Conservation (phyloP, 2,329 filamentous ascomycete genomes). For the Biscogniauxia mediterranea region DNA sequence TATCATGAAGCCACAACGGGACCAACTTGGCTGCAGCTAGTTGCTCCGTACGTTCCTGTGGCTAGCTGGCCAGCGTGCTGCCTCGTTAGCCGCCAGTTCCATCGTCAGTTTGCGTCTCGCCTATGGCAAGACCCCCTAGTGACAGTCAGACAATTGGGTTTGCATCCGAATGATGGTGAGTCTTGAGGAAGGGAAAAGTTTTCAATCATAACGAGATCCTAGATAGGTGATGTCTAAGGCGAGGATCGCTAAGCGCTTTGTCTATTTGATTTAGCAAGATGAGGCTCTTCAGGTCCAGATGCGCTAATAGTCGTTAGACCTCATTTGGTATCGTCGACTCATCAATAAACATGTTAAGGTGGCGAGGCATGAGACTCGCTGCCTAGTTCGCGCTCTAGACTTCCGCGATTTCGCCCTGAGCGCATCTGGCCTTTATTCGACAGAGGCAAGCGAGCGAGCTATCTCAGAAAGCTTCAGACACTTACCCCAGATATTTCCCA, state of each 20-base stretch:
- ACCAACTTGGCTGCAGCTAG: conserved; percentile 49
- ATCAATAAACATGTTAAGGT: conserved; percentile 38
- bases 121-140: conserved; percentile 52
- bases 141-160: conserved; percentile 37
- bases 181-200: background rate
- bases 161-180: conserved; percentile 47
- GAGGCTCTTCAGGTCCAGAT: background rate
- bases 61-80: conserved; percentile 46
- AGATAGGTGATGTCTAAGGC: background rate
- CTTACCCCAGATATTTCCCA: conserved; percentile 41
- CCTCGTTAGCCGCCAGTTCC: conserved; percentile 47
- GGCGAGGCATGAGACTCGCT: conserved; percentile 39
- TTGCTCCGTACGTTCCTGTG: conserved; percentile 43
- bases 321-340: conserved; percentile 49
- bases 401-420: conserved; percentile 42
- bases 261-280: background rate
- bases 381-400: conserved; percentile 47
- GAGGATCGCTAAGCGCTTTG: background rate
- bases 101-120: conserved; percentile 48
- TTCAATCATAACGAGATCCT: background rate
- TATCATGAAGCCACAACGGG: conserved; percentile 50
- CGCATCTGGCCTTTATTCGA: conserved; percentile 41
- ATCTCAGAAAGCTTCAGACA: conserved; percentile 40
- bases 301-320: conserved; percentile 38
- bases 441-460: conserved; percentile 36